Evolutionary conservation across 768 basidiomycete species (phyloP), one percentile per base, ranked within the genome.

Genomic region (Kwoniella mangroviensis): DNA sequence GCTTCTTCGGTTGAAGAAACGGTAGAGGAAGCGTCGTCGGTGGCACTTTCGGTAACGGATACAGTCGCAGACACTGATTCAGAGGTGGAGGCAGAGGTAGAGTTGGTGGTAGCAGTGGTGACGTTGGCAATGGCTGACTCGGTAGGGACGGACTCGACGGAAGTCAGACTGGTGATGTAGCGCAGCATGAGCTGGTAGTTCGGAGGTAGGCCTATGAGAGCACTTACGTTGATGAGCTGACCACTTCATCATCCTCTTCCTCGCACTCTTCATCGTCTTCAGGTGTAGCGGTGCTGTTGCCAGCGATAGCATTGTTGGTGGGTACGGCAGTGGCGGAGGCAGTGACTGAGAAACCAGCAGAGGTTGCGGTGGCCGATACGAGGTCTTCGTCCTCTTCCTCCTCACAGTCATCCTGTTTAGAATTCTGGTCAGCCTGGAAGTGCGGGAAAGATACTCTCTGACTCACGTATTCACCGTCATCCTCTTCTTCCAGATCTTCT

Each of bases 181-280:
- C 56, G 28, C 28, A 17, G 56, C 1, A 34, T 58, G 10, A 28
- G 28, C 12, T 40, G 56, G 11, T 58, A 11, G 24, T 12, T 40
- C 13, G 28, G 40, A 58, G 22, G 4, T 17, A 28, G 0, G 13
- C 17, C 24, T 12, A 15, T 28, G 22, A 41, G 4, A 51, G 11
- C 22, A 67, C 56, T 58, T 43, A 67, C 65, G 65, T 57, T 51
- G 62, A 51, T 34, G 66, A 53, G n/a, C 21, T 42, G 22, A 49
- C 40, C 2, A 9, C 45, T 15, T 41, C 54, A 9, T 59, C 69
- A 17, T 70, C 69, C 22, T 65, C 62, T 13, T 65, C 69, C 11
- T 63, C 65, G 45, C 58, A 54, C 6, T 67, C 70, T 19, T 71
- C 70, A 12, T 67, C 65, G 19, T 63, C 51, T 42, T 63, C 62